Base-by-base conservation (phyloP, 2,329 filamentous ascomycete species). In the Chrysoporthe puriensis region DNA sequence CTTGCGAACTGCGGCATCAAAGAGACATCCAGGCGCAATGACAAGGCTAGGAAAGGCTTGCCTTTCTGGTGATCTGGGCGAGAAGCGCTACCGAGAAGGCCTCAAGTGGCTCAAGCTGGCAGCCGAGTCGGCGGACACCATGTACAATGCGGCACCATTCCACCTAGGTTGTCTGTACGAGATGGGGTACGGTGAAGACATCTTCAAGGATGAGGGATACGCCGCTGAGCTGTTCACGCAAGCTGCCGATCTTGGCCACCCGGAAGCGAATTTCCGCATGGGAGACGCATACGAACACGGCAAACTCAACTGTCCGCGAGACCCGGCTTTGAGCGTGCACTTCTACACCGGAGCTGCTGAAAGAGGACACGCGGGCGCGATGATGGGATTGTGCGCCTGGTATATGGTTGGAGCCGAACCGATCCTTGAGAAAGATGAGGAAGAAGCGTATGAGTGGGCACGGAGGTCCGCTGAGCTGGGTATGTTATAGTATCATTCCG, bases 381-480 rank as follows among this genome's bases (percentile, higher is more conserved):
- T 98, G 94, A 97, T 99, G 94, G 95, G 95, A 4, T 84, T 99
- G 9, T 99, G 96, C 79, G 96, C 96, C 13, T 99, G 96, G 96
- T 99, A 98, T 78, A 91, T 98, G 85, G 91, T 98, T 52, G 96
- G 96, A 13, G 96, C 96, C 1, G 91, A 94, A 72, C 94, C 94
- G 0, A 89, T 98, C 16, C 81, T 99, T 32, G 94, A 97, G 69
- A 97, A 96, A 79, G 95, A 99, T 74, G 95, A 98, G 78, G 91
- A 91, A 73, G 96, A 99, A 79, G 96, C 96, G 11, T 98, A 96
- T 75, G 94, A 97, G 77, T 99, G 96, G 96, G 94, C 96, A 18
- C 89, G 89, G 74, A 90, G 90, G 75, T 93, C 96, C 65, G 95
- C 95, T 43, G 91, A 96, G 70, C 84, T 90, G 72, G 94, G 95